Evolutionary conservation across 2,329 filamentous ascomycete genomes (phyloP).

Genomic region (Aspergillus udagawae): DNA sequence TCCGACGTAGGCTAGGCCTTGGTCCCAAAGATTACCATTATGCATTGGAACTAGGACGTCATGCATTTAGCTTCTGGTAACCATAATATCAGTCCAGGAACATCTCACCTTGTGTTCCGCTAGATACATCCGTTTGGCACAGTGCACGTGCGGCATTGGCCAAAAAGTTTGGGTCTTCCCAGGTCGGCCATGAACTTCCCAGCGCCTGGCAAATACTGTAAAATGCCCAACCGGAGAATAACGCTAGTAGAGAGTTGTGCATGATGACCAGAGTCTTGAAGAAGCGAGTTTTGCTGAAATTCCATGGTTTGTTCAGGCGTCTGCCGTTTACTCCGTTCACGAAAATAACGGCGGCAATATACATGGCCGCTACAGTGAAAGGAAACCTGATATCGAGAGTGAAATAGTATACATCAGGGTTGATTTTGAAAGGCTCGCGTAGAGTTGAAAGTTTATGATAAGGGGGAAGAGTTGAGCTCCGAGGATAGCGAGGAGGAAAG

Average conservation of each 20-base stretch:
- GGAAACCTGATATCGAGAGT: constrained; percentile 47
- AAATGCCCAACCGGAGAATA: constrained; percentile 93
- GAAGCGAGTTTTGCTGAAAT: constrained; percentile 70
- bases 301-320: constrained; percentile 77
- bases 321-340: constrained; percentile 79
- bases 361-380: constrained; percentile 71
- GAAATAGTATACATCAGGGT: constrained; percentile 57
- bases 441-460: too few species aligned
- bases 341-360: constrained; percentile 72
- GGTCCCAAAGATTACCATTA: constrained; percentile 86
- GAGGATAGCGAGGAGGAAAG: too few species aligned
- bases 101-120: too few species aligned
- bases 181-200: constrained; percentile 61
- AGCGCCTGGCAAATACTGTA: constrained; percentile 68
- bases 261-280: constrained; percentile 82
- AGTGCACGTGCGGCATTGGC: constrained; percentile 76
- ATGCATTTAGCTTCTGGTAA: too few species aligned
- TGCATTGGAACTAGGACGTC: constrained; percentile 66
- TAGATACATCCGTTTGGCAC: too few species aligned
- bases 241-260: constrained; percentile 87
- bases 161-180: constrained; percentile 61
- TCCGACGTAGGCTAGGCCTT: constrained; percentile 95
- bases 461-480: too few species aligned
- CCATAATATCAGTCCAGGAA: too few species aligned
- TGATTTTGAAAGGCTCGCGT: constrained; percentile 55